These are phyloP conservation scores for Colletotrichum caudatum DNA, from an alignment of 2,329 filamentous ascomycete genomes.

Conservation along the genomic window DNA sequence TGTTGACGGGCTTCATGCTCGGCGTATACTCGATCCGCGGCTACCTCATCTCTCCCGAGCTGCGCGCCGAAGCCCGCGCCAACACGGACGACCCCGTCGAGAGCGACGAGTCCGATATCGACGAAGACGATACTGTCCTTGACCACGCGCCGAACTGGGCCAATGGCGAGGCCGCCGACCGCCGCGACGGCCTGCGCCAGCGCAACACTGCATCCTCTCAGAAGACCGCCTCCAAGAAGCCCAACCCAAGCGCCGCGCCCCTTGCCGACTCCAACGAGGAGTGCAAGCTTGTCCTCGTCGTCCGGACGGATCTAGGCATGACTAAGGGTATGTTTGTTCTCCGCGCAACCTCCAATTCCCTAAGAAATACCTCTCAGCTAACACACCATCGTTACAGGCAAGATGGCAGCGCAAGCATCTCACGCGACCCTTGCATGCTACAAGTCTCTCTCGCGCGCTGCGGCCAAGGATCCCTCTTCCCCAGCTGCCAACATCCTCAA, in stretches of 20 bases:
- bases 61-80: conserved; percentile 68
- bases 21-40: conserved; percentile 78
- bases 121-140: conserved; percentile 68
- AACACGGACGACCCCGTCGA: conserved; percentile 72
- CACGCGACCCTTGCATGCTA: conserved; percentile 99
- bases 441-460: conserved; percentile 76
- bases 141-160: conserved; percentile 77
- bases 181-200: conserved; percentile 65
- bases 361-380: conserved; percentile 14
- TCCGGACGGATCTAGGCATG: conserved; percentile 96
- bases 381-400: conserved; percentile 69
- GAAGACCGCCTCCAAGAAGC: conserved; percentile 56
- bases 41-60: conserved; percentile 67
- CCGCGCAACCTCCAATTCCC: conserved; percentile 2
- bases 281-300: conserved; percentile 93
- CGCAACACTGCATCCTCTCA: conserved; percentile 51
- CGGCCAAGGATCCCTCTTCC: conserved; percentile 63
- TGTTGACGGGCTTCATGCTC: conserved; percentile 83
- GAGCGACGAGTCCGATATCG: conserved; percentile 76
- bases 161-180: conserved; percentile 71
- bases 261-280: conserved; percentile 72
- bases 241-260: conserved; percentile 42
- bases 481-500: conserved; percentile 74
- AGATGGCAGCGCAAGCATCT: conserved; percentile 94
- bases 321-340: conserved; percentile 79